Evolutionary conservation across 164 flowering plant species (phyloP), one percentile per base, ranked within the genome.

Genomic region (Taxillus chinensis): DNA sequence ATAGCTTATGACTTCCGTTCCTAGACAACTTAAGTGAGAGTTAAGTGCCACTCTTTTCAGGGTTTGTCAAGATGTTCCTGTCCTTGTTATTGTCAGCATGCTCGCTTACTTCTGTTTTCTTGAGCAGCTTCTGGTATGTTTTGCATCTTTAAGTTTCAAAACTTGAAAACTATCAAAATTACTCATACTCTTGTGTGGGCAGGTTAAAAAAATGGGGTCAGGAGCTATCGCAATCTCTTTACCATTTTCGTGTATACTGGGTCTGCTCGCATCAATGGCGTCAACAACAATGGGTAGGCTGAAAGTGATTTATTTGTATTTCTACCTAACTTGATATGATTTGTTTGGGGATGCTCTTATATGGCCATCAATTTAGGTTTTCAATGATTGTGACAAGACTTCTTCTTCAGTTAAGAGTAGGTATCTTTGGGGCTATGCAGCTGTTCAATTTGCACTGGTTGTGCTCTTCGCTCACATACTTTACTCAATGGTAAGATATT

Each of bases 381-480:
- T 62, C 27, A 62, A 60, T 60, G 56, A 64, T 41, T 58, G 3
- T 9, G 45, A 8, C 49, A 9, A 45, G 41, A 11, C 62, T 61
- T 53, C 41, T 63, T n/a, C 12, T 15, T 65, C 27, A 85, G 91
- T 83, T 13, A 68, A 61, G 73, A 80, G 73, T 68, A 75, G 67
- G 61, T 82, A 62, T 64, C 75, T 80, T 10, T 85, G 91, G 91
- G 14, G 78, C 45, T 83, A 85, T 67, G 91, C 88, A 42, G 60
- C 77, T 11, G 14, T 69, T 68, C 91, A 85, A 50, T 81, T 81
- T 48, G 64, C 48, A 3, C 60, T 85, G 62, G 86, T 83, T 63
- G 82, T 82, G 62, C 61, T 76, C 13, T 77, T 74, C 55, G 82
- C 83, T 5, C 85, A 85, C 71, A 57, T 85, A 53, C 82, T 80